Conservation (phyloP, 306 rosid species). For the Rosa persica region DNA sequence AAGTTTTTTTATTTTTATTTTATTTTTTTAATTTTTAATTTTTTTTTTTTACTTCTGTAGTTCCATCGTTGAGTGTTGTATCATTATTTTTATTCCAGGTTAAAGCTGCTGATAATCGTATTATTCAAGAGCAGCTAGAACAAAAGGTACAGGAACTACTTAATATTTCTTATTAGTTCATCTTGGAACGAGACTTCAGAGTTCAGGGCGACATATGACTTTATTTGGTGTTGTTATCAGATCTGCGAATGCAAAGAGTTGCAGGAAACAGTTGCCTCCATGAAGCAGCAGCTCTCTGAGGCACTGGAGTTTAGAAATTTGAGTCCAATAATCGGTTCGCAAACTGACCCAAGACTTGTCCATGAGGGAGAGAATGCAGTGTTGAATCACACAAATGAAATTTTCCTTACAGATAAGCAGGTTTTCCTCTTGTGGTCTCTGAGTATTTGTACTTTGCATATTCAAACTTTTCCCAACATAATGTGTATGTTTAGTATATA, state of each 20-base stretch:
- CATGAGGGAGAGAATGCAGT: constrained; percentile 35
- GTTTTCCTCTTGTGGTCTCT: constrained; percentile 32
- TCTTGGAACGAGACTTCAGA: constrained; percentile 5
- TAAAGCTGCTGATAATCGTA: constrained; percentile 87
- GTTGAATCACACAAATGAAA: constrained; percentile 35
- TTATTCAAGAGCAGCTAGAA: constrained; percentile 90
- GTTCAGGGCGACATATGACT: constrained; percentile 26
- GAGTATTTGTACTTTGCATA: constrained; percentile 6
- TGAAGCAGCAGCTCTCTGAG: constrained; percentile 82
- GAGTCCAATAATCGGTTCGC: constrained; percentile 38
- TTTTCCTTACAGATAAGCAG: constrained; percentile 55
- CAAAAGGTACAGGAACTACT: constrained; percentile 60
- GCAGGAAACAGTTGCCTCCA: constrained; percentile 66
- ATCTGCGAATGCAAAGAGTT: constrained; percentile 68
- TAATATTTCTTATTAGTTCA: background rate
- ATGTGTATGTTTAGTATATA: background rate
- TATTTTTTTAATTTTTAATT: background rate
- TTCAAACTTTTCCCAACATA: background rate
- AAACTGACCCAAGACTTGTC: constrained; percentile 32
- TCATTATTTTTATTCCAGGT: constrained; percentile 58
- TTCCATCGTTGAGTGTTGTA: constrained; percentile 8
- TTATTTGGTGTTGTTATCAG: constrained; percentile 43
- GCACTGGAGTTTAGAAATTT: constrained; percentile 50
- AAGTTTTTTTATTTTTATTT: constrained; percentile 5
- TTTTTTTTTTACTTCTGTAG: constrained; percentile 13